Conservation (phyloP, 2,329 filamentous ascomycete species). For the Colletotrichum camelliae region DNA sequence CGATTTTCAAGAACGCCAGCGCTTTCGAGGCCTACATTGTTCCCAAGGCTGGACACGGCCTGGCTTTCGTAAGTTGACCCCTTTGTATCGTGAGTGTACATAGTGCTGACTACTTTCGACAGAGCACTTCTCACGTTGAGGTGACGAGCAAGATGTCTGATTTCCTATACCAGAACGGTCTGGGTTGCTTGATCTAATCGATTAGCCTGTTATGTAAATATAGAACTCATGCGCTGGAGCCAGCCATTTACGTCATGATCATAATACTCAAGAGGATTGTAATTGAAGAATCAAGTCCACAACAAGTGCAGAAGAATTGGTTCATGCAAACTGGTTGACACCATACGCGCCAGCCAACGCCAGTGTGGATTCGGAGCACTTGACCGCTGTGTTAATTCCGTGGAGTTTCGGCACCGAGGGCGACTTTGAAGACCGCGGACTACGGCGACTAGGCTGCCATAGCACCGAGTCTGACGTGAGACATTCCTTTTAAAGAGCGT, state of each 20-base stretch:
- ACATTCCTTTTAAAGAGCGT: not conserved
- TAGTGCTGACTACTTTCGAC: not conserved
- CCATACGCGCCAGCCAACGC: not conserved
- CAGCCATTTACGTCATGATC: not conserved
- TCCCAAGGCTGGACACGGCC: conserved; percentile 52
- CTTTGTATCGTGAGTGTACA: not conserved
- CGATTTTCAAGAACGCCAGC: conserved; percentile 48
- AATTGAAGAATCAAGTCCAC: not conserved
- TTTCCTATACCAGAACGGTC: conserved; percentile 35
- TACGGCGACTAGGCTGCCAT: not conserved
- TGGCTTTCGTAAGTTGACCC: conserved; percentile 47
- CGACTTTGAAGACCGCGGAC: not conserved
- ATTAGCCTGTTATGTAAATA: not conserved
- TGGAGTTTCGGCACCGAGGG: not conserved
- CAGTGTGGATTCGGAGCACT: not conserved
- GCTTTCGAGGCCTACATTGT: conserved; percentile 61
- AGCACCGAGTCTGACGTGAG: not conserved
- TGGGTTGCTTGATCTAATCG: not conserved
- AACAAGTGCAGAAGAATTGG: accelerated
- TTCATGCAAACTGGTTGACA: not conserved
- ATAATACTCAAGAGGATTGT: not conserved
- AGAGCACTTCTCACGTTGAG: conserved; percentile 33
- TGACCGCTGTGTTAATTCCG: not conserved
- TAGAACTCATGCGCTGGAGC: not conserved
- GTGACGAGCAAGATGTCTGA: conserved; percentile 42